These are phyloP conservation scores for Pestalotiopsis sp. DNA, from an alignment of 2,329 filamentous ascomycete species.

Conservation along the genomic window DNA sequence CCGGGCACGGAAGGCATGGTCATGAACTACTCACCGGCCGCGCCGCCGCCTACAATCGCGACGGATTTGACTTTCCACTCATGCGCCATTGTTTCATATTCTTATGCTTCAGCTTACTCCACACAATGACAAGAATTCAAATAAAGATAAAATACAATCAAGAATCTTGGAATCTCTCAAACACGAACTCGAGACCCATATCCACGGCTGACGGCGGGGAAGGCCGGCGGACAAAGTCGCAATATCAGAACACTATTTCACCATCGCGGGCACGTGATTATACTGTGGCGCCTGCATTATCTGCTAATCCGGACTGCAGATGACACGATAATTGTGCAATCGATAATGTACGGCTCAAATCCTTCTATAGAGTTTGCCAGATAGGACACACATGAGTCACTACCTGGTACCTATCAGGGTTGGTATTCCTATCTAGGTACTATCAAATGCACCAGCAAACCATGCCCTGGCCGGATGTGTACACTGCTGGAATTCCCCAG, in stretches of 20 bases:
- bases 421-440: too few relatives aligned
- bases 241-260: constrained; percentile 17
- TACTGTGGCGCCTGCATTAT: neutral
- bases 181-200: neutral
- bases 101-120: neutral
- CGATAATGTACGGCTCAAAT: neutral
- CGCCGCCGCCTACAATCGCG: constrained; percentile 46
- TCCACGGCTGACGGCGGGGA: constrained; percentile 1
- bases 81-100: constrained; percentile 17
- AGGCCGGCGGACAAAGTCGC: constrained; percentile 13
- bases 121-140: neutral
- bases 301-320: neutral
- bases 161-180: too few relatives aligned
- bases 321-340: neutral
- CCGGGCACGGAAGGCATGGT: too few relatives aligned
- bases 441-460: too few relatives aligned
- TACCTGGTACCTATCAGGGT: too few relatives aligned
- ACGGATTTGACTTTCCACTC: constrained; percentile 38
- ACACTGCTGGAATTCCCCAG: too few relatives aligned
- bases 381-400: too few relatives aligned
- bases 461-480: too few relatives aligned
- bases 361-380: too few relatives aligned
- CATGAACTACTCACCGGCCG: constrained; percentile 34
- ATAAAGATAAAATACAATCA: neutral
- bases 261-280: constrained; percentile 20